These are phyloP conservation scores for Psilocybe subaeruginosa DNA, from an alignment of 768 basidiomycete species.

Conservation along the genomic window DNA sequence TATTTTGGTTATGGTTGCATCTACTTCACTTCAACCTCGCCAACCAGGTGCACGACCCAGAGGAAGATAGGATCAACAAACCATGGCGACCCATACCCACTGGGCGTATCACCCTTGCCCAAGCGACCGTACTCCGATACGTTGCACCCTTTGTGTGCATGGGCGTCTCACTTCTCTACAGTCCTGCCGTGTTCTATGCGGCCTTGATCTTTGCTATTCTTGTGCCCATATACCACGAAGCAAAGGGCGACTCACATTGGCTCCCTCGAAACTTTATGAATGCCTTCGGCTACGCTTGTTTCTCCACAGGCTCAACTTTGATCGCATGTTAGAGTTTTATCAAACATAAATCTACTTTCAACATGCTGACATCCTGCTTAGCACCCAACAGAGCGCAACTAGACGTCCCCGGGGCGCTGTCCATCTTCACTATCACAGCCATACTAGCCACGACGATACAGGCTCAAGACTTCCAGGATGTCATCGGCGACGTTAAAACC, in stretches of 20 bases:
- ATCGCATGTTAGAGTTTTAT: slow-evolving; percentile 31
- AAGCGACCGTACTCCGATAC: slow-evolving; percentile 40
- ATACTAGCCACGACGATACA: slow-evolving; percentile 49
- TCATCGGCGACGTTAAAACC: slow-evolving; percentile 39
- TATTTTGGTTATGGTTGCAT: slow-evolving; percentile 49
- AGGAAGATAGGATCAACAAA: slow-evolving; percentile 48
- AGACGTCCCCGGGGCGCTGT: slow-evolving; percentile 29
- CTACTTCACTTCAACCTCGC: slow-evolving; percentile 46
- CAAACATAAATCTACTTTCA: not conserved
- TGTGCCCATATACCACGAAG: slow-evolving; percentile 41
- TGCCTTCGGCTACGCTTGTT: slow-evolving; percentile 38
- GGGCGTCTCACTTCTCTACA: slow-evolving; percentile 33
- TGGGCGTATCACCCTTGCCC: slow-evolving; percentile 37
- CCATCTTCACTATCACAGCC: slow-evolving; percentile 36
- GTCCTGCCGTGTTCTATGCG: slow-evolving; percentile 30
- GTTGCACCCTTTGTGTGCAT: slow-evolving; percentile 36
- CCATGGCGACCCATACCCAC: slow-evolving; percentile 48
- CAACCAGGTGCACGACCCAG: slow-evolving; percentile 43
- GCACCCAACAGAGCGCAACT: slow-evolving; percentile 25
- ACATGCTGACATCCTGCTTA: slow-evolving; percentile 13
- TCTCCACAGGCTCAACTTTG: slow-evolving; percentile 40
- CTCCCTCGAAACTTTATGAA: slow-evolving; percentile 40
- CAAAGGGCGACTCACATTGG: slow-evolving; percentile 38
- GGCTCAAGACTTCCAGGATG: slow-evolving; percentile 51
- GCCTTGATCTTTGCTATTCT: slow-evolving; percentile 36